Conservation (phyloP, 345 rosid genomes). For the Camelina neglecta region DNA sequence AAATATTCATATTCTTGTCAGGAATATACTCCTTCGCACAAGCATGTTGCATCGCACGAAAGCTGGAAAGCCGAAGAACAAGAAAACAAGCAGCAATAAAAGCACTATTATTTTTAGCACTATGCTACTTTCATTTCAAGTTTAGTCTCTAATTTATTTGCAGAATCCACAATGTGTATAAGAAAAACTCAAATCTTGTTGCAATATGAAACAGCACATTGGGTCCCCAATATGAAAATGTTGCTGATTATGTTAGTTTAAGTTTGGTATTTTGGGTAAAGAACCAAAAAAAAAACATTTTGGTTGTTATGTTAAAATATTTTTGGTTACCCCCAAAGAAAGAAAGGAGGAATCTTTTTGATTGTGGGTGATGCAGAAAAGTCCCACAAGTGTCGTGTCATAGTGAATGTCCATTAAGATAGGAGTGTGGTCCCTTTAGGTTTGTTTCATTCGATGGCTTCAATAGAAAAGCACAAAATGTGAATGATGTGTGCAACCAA, state of each 20-base stretch:
- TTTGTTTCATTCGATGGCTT: conserved; percentile 43
- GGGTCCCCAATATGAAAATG: conserved; percentile 27
- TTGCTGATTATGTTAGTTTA: conserved; percentile 29
- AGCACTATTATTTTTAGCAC: conserved; percentile 8
- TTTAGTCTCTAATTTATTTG: conserved; percentile 28
- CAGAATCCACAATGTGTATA: conserved; percentile 34
- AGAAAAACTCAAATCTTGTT: conserved; percentile 37
- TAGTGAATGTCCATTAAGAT: conserved; percentile 37
- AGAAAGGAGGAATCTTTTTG: conserved; percentile 39
- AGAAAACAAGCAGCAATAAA: conserved; percentile 40
- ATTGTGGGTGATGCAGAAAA: conserved; percentile 42
- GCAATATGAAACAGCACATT: conserved; percentile 33
- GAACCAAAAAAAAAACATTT: conserved; percentile 16
- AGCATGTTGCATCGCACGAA: conserved; percentile 81
- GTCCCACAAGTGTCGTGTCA: conserved; percentile 40
- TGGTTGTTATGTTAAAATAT: background rate
- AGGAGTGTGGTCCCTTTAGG: conserved; percentile 36
- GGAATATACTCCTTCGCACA: conserved; percentile 74
- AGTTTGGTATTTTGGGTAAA: conserved; percentile 18
- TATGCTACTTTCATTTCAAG: conserved; percentile 35
- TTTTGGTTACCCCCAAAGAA: conserved; percentile 19
- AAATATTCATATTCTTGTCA: conserved; percentile 43
- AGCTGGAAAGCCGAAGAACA: conserved; percentile 86
- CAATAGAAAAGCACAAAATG: conserved; percentile 37
- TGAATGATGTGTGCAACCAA: conserved; percentile 46